Evolutionary conservation across 2,329 filamentous ascomycete species (phyloP).

Genomic region (Chaetomiaceae sp.): DNA sequence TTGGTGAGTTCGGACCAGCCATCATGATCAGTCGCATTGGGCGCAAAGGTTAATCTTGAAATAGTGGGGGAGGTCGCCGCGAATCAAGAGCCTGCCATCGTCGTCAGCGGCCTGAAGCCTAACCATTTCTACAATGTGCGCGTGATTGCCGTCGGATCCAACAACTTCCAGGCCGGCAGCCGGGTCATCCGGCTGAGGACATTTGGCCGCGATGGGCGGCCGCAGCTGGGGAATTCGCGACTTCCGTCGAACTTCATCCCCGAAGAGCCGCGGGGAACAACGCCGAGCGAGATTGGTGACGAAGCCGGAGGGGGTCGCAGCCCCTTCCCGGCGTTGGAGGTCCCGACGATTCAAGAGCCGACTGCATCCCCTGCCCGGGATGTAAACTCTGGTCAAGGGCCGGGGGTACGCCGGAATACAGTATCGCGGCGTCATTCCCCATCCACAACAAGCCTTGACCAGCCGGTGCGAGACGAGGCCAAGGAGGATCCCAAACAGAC

Average conservation of each 20-base stretch:
- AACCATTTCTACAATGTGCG: conserved; percentile 90
- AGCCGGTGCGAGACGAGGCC: conserved; percentile 39
- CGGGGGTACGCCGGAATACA: conserved; percentile 56
- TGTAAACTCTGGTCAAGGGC: conserved; percentile 41
- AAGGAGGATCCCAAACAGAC: conserved; percentile 59
- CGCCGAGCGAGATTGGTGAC: conserved; percentile 42
- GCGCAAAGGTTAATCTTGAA: conserved; percentile 22
- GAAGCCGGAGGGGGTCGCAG: conserved; percentile 46
- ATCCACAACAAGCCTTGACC: conserved; percentile 56
- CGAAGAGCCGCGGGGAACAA: conserved; percentile 44
- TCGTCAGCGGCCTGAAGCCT: conserved; percentile 80
- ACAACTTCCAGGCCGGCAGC: conserved; percentile 90
- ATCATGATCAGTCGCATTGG: not conserved
- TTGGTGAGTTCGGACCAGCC: conserved; percentile 54
- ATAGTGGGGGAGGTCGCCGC: conserved; percentile 77
- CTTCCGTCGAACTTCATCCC: conserved; percentile 53
- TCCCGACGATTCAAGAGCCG: conserved; percentile 57
- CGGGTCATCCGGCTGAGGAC: conserved; percentile 80
- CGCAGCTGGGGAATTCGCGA: conserved; percentile 53
- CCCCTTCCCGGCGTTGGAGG: conserved; percentile 56
- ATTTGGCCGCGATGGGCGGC: conserved; percentile 59
- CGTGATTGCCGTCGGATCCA: conserved; percentile 83
- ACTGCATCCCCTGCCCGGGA: conserved; percentile 63
- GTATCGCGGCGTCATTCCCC: conserved; percentile 74
- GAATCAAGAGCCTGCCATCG: conserved; percentile 79